Base-by-base conservation (phyloP, 129 eudicot genomes). In the Flaveria sonorensis region DNA sequence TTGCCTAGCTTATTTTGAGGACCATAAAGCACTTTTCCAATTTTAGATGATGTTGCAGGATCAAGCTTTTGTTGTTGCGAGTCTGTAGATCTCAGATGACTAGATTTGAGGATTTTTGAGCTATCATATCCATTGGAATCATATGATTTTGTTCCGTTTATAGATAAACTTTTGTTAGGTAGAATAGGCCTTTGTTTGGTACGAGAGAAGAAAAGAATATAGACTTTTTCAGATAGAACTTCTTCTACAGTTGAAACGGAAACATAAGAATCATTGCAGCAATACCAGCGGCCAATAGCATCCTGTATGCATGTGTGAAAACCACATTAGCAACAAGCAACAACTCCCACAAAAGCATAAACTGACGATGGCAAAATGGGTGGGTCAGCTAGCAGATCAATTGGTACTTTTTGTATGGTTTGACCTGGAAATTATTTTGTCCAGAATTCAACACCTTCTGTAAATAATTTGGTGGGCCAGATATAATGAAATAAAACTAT, bases 231-330 rank as follows among this genome's bases (percentile, higher is more conserved):
- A 16, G 96, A 87, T 83, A 88, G 83, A 70, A 95, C 99, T 76
- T 95, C 92, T 85, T 92, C 86, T 80, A 89, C 81, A 50, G 85
- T 84, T 73, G 97, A 87, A 39, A 85, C 82, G 20, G 96, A 83
- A 46, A 95, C 94, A 61, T 73, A 85, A 68, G 97, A 86, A 92
- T 95, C 99, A 68, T 95, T 95, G 89, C 99, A 95, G 89, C 99
- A 95, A 80, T 87, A 95, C 99, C 99, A 95, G 75, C 91, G 88
- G 18, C 96, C 96, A 79, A 83, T 40, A 10, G 97, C 92, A 81
- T 95, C 99, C 97, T 95, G 93, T 72, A 67, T 42, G 84, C 70
- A 52, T 57, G 19, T 48, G 74, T 9, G 45, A 66, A 70, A 28
- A 48, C 21, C 61, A 68, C 52, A 43, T 63, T 42, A 85, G 84